These are phyloP conservation scores for Berberis thunbergii DNA, from an alignment of 164 flowering plant species.

Conservation along the genomic window DNA sequence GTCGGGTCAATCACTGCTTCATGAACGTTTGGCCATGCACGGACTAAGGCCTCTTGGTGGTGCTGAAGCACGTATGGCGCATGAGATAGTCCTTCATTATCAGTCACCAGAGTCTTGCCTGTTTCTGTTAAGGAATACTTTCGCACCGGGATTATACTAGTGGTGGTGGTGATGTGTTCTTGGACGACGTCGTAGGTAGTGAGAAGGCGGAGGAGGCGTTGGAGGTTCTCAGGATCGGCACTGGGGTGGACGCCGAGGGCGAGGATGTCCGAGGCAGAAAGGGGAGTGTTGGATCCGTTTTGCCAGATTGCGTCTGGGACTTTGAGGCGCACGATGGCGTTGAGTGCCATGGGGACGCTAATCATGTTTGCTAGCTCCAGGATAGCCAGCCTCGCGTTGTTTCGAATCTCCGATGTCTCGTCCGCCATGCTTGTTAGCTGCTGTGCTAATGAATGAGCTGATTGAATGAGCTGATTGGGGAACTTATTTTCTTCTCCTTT, in stretches of 20 bases:
- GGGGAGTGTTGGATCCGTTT: slow-evolving; percentile 47
- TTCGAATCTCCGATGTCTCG: slow-evolving; percentile 23
- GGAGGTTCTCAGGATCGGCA: slow-evolving; percentile 44
- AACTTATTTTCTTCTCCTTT: no score
- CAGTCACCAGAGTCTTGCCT: slow-evolving; percentile 52
- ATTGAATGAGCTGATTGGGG: no score
- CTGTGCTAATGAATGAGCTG: not conserved
- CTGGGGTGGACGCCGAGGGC: slow-evolving; percentile 19
- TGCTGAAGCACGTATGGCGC: slow-evolving; percentile 67
- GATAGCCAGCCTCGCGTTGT: slow-evolving; percentile 40
- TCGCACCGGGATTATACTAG: slow-evolving; percentile 9
- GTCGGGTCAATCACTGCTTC: slow-evolving; percentile 49
- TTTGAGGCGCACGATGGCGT: slow-evolving; percentile 63
- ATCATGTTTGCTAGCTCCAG: slow-evolving; percentile 71
- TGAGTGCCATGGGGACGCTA: slow-evolving; percentile 70
- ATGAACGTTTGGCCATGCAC: slow-evolving; percentile 54
- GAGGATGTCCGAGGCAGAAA: slow-evolving; percentile 53
- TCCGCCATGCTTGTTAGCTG: slow-evolving; percentile 10
- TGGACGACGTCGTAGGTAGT: slow-evolving; percentile 46
- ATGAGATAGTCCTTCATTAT: slow-evolving; percentile 48
- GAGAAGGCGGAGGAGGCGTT: slow-evolving; percentile 64
- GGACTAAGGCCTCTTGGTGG: slow-evolving; percentile 58
- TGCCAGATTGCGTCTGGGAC: slow-evolving; percentile 62
- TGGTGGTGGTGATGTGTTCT: slow-evolving; percentile 32
- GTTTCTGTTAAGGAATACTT: slow-evolving; percentile 51